These are phyloP conservation scores for Hura crepitans DNA, from an alignment of 441 rosid genomes.

Conservation along the genomic window DNA sequence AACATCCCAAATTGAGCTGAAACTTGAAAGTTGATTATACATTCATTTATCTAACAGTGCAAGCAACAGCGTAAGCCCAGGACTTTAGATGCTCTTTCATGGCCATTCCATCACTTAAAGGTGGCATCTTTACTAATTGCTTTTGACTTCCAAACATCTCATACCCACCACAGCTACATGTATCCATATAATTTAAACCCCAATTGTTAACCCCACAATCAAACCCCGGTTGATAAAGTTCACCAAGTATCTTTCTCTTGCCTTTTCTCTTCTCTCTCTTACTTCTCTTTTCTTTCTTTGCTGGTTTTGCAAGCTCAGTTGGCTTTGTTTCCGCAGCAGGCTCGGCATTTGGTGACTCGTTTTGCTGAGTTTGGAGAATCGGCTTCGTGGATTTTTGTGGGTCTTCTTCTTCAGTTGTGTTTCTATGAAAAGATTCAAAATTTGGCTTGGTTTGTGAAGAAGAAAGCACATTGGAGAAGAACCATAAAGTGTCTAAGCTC, in stretches of 20 bases:
- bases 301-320: slow-evolving; percentile 9
- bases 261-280: slow-evolving; percentile 22
- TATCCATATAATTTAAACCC: not conserved
- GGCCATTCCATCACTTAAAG: slow-evolving; percentile 45
- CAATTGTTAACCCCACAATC: slow-evolving; percentile 6
- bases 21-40: not conserved
- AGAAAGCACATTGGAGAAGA: slow-evolving; percentile 35
- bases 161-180: too few relatives aligned
- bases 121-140: slow-evolving; percentile 35
- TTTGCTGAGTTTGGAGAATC: not conserved
- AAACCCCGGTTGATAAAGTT: slow-evolving; percentile 16
- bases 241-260: slow-evolving; percentile 20
- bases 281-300: slow-evolving; percentile 16
- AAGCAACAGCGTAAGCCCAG: slow-evolving; percentile 61
- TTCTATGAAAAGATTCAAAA: not conserved
- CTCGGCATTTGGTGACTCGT: slow-evolving; percentile 6
- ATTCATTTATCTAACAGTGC: slow-evolving; percentile 37
- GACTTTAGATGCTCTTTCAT: slow-evolving; percentile 58
- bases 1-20: not conserved
- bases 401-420: slow-evolving; percentile 11
- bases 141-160: slow-evolving; percentile 4
- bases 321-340: slow-evolving; percentile 7
- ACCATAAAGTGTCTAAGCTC: slow-evolving; percentile 47
- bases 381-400: slow-evolving; percentile 15
- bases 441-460: slow-evolving; percentile 7